Evolutionary conservation across 2,329 filamentous ascomycete species (phyloP), one percentile per base, ranked within the genome.

Genomic region (Dactylella cylindrospora): DNA sequence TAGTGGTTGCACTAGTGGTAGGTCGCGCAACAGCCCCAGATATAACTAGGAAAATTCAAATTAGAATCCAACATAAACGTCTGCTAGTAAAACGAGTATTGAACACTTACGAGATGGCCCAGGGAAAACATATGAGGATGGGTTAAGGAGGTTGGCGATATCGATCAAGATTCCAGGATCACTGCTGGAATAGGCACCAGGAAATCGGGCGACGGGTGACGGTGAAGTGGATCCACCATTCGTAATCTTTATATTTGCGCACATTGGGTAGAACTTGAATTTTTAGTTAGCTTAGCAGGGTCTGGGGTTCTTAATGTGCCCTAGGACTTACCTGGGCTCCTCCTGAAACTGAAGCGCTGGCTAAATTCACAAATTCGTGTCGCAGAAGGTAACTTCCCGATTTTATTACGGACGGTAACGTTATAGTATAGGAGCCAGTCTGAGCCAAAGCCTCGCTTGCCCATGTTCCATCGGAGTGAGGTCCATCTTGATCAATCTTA

Each of bases 181-280:
- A 2, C 29, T 10, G 8, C 39, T n/a, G 28, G 17, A 28, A 17
- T 60, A 60, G 19, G 45, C 53, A 8, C 53, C 53, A 5, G 53
- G 53, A 20, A 60, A 60, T 33, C 53, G 38, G 9, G 45, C 53
- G 0, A 46, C 51, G 33, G 45, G 31, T 5, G 45, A 50, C 8
- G 45, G 44, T 3, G 9, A 22, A 17, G 31, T 15, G 1, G 53
- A 32, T 28, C 45, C 53, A 1, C 38, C 26, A 3, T 40, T 40
- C 1, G 23, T 60, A 5, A 60, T 40, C 5, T 50, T 15, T 9
- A 60, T 12, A 5, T 26, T 26, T 13, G 45, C 53, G n/a, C 53
- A 60, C 25, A 60, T 51, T 12, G 53, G 53, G 23, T 44, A 60
- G 22, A 60, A 60, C 53, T 60, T 10, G 20, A 41, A 8, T 32